Base-by-base conservation (phyloP, 768 basidiomycete genomes). In the Termitomyces sp. region DNA sequence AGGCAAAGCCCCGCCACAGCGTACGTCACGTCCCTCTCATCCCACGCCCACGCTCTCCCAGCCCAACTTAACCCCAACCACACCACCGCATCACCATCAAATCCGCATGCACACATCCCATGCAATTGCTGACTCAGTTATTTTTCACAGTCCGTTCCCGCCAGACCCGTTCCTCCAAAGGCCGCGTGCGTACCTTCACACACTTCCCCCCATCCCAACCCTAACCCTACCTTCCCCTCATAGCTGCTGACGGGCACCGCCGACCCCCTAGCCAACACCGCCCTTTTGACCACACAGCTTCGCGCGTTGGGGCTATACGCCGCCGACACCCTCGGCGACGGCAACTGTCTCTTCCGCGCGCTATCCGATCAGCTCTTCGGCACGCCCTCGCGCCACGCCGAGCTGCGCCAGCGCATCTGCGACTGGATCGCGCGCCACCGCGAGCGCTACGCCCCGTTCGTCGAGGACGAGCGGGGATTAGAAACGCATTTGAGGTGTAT, bases 291-390 rank as follows among this genome's bases (percentile, higher is more conserved):
- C 7, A 78, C 81, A 57, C 92, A 95, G 75, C 85, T 96, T 42
- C 84, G 85, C 53, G 80, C 85, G 6, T 77, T 94, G 56, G 92
- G 93, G 3, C 79, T 96, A 9, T 96, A 96, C 71, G 89, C 94
- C n/a, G 91, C 91, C 3, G 80, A 86, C 65, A 96, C 91, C 18
- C 74, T 92, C 46, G 94, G 92, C 55, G 91, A 96, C 73, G 94
- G 95, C 51, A 96, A 96, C 76, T 97, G 94, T 74, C 84, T 97
- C 64, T 97, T 96, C 75, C 88, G 94, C 50, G 92, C 94, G 0
- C 81, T 96, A 58, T 88, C 89, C 50, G 94, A 96, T 75, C 94
- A 96, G 72, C 79, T 94, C 18, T 86, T 89, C 66, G 94, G 94
- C 62, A 81, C 89, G 3, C 85, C 88, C 13, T 81, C 85, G 13